Conservation (phyloP, 176 grass and related monocot species). For the Hordeum vulgare region DNA sequence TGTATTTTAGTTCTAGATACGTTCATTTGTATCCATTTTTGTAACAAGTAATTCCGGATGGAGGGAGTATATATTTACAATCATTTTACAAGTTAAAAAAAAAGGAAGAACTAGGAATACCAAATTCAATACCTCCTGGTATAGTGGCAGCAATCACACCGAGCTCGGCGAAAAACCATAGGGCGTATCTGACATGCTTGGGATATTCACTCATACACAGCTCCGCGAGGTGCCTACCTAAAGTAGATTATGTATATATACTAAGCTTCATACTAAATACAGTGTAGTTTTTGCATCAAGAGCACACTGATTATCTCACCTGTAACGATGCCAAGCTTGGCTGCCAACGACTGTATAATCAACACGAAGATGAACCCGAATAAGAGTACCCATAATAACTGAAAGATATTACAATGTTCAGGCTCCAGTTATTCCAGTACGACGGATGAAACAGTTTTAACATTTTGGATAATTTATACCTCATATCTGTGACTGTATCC, state of each 20-base stretch:
- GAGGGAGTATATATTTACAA: not conserved
- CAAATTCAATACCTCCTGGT: slow-evolving; percentile 48
- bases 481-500: slow-evolving; percentile 74
- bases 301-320: slow-evolving; percentile 25
- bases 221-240: slow-evolving; percentile 75
- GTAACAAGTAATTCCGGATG: too few species aligned
- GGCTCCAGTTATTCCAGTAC: not conserved
- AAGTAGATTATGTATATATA: not conserved
- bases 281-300: not conserved
- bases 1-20: too few species aligned
- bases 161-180: slow-evolving; percentile 60
- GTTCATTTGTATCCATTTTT: too few species aligned
- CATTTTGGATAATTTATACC: slow-evolving; percentile 31
- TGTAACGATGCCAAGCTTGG: slow-evolving; percentile 71
- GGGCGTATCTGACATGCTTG: slow-evolving; percentile 49
- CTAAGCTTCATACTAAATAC: slow-evolving; percentile 12
- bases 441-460: not conserved
- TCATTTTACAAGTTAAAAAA: not conserved
- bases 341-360: slow-evolving; percentile 72
- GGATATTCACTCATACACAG: slow-evolving; percentile 67
- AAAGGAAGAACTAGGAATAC: not conserved
- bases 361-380: slow-evolving; percentile 69
- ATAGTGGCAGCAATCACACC: slow-evolving; percentile 74
- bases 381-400: slow-evolving; percentile 81
- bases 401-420: not conserved